Evolutionary conservation across 371 early-diverging fungal genomes (phyloP).

Genomic region (Paraphysoderma sedebokerense): DNA sequence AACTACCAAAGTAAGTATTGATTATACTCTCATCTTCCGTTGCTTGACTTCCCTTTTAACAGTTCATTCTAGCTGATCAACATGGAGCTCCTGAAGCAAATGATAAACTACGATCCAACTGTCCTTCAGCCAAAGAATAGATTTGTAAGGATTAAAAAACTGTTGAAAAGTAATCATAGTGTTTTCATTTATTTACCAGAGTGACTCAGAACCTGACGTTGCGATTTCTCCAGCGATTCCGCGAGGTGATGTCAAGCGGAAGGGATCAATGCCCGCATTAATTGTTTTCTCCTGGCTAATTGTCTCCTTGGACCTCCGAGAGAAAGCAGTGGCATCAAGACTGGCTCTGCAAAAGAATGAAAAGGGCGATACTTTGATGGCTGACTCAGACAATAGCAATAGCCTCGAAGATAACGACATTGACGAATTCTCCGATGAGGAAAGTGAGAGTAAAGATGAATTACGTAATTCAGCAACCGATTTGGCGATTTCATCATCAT

Average conservation of each 20-base stretch:
- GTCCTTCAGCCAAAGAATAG: constrained; percentile 24
- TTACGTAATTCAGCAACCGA: no score
- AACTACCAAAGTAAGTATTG: constrained; percentile 12
- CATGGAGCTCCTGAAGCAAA: constrained; percentile 18
- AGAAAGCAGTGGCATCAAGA: constrained; percentile 25
- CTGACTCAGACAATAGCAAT: no score
- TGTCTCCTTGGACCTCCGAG: constrained; percentile 18
- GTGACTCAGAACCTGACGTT: background rate
- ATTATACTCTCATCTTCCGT: background rate
- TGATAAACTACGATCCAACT: constrained; percentile 30
- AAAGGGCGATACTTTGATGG: no score
- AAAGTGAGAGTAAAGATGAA: no score
- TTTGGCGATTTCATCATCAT: no score
- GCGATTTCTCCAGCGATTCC: constrained; percentile 5
- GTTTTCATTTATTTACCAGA: background rate
- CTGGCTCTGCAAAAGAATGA: no score
- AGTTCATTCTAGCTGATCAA: constrained; percentile 13
- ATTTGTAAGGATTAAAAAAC: constrained; percentile 18
- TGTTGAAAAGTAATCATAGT: constrained; percentile 20
- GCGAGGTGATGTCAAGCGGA: constrained; percentile 15
- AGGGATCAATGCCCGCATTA: constrained; percentile 21
- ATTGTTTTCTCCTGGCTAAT: constrained; percentile 28
- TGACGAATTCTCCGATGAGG: no score
- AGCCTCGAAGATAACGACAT: no score
- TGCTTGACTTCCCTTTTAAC: background rate